Base-by-base conservation (phyloP, 805 yeast species). In the Kodamaea lidongshanica region DNA sequence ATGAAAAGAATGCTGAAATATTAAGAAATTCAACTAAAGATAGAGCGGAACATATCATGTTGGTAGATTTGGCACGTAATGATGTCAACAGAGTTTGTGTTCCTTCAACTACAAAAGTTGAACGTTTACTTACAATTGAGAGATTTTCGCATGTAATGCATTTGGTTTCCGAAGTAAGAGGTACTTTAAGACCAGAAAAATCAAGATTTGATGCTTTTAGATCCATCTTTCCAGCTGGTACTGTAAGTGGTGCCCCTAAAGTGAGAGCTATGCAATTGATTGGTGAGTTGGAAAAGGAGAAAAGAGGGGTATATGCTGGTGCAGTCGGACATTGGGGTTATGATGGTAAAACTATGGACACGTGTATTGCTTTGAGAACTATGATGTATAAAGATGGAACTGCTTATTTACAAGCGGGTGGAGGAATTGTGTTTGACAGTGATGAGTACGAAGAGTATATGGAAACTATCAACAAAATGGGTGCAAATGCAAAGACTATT, bases 261-360 rank as follows among this genome's bases (percentile, higher is more conserved):
- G 94, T 92, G 23, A 77, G 74, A 46, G 98, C 98, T 7, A 92
- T 92, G 97, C 94, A 88, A 57, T 66, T 92, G 25, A 86, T 92
- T 45, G 81, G 83, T 12, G 94, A 85, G 53, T 62, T 89, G 27
- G 98, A 92, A 53, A 71, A 74, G 38, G 97, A 89, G 52, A 85
- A 86, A 50, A 71, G 98, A 51, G 98, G 97, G 26, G 88, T 89
- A 6, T 92, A 92, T 52, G 98, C 99, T 1, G 98, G 98, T 39
- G 98, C 98, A 2, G 97, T 92, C 12, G 98, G 99, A 6, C 82
- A 83, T 54, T 92, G 96, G 96, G 87, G 95, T 1, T 92, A 88
- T 53, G 95, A 87, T 48, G 86, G 89, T n/a, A 76, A 74, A 45
- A 72, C 86, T 16, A 89, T 92, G 97, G 94, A 92, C 52, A 92